Evolutionary conservation across 2,329 filamentous ascomycete genomes (phyloP), one percentile per base, ranked within the genome.

Genomic region (Malbranchea cinnamomea): DNA sequence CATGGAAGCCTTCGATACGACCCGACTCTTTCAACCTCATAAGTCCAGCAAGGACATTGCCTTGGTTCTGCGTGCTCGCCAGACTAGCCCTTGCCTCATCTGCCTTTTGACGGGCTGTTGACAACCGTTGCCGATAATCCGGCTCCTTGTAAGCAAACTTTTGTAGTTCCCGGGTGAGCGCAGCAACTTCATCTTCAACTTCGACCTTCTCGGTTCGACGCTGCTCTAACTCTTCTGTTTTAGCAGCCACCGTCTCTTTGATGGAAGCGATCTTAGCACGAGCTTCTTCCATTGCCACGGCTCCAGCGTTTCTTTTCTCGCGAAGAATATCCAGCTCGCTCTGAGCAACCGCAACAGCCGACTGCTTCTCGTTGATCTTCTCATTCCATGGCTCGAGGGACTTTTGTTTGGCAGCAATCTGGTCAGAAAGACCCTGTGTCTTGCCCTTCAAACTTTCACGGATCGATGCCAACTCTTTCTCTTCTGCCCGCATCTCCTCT

Each of bases 11-110:
- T 46, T 94, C 85, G 39, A 98, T 92, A 51, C 89, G 79, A 8
- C 89, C 89, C 13, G 89, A 94, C 48, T 95, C 89, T 48, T 83
- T 89, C 57, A 98, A 72, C 28, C 89, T 77, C 78, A 94, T 92
- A 17, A 98, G 60, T 0, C 85, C 87, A 20, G 80, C 78, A 32
- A 95, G 67, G 3, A 98, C 89, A 38, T 89, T 92, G 40, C 89
- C 83, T 41, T 92, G 81, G 8, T 83, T 92, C 50, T 95, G 87
- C 0, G 78, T 92, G 39, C 77, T 83, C 2, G 84, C 79, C 27
- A 98, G 66, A 50, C 79, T 94, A 3, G 84, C 85, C 37, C 83
- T 76, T 12, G 89, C 89, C 55, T 98, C 91, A 39, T 98, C 89
- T 4, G 89, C 89, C 59, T 92, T 95, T 51, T 94, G 85, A 26